phyloP scores from a whole-genome alignment of 1,139 yeast genomes.

The Waltiozyma sp. region DNA sequence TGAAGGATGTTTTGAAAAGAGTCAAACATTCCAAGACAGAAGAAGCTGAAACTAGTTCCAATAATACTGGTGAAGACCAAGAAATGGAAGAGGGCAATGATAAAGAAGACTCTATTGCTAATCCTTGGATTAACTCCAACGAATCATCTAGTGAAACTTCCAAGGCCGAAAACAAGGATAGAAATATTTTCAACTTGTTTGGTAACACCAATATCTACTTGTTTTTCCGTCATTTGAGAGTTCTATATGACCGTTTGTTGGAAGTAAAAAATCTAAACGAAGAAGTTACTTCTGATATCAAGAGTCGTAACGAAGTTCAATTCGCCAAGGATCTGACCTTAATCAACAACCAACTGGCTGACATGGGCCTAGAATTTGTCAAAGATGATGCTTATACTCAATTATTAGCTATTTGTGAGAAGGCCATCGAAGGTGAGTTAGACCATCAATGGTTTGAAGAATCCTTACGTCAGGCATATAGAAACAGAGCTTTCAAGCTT shows the following conservation, averaged over 20 bases:
- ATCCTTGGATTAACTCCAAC: slow-evolving; percentile 42
- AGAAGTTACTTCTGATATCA: slow-evolving; percentile 62
- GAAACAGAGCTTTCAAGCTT: slow-evolving; percentile 84
- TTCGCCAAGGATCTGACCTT: slow-evolving; percentile 86
- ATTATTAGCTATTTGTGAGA: slow-evolving; percentile 59
- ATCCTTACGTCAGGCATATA: slow-evolving; percentile 85
- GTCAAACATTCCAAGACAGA: slow-evolving; percentile 38
- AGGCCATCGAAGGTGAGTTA: slow-evolving; percentile 77
- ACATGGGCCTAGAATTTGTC: slow-evolving; percentile 58
- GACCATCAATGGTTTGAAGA: slow-evolving; percentile 97
- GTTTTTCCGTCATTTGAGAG: slow-evolving; percentile 78
- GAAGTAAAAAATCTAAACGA: slow-evolving; percentile 65
- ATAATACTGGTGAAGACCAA: slow-evolving; percentile 14
- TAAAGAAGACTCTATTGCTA: slow-evolving; percentile 40
- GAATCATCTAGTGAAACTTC: slow-evolving; percentile 15
- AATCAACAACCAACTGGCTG: slow-evolving; percentile 71
- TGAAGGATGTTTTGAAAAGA: slow-evolving; percentile 64
- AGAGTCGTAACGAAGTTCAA: slow-evolving; percentile 53
- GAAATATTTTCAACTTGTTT: slow-evolving; percentile 59
- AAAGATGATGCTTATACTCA: slow-evolving; percentile 72
- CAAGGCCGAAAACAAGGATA: slow-evolving; percentile 21
- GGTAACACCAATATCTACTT: slow-evolving; percentile 88
- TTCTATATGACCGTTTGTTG: slow-evolving; percentile 65
- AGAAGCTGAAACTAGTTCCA: slow-evolving; percentile 15
- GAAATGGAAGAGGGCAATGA: slow-evolving; percentile 16